phyloP scores from a whole-genome alignment of 441 rosid genomes.

The Dalechampia spathulata region DNA sequence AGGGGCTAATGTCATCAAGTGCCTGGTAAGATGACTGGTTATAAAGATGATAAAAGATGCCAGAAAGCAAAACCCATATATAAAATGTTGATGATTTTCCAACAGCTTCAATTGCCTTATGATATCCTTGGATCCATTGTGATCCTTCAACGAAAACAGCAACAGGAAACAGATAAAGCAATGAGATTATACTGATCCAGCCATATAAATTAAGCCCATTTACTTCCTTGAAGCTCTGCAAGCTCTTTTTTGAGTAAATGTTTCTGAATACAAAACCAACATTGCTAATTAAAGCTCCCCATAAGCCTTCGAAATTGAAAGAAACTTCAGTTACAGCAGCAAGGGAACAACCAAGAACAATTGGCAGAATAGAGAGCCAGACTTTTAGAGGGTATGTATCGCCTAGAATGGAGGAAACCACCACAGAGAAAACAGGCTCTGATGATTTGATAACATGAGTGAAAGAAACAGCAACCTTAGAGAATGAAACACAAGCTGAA shows the following conservation, averaged over 20 bases:
- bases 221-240: constrained; percentile 77
- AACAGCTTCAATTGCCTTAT: constrained; percentile 57
- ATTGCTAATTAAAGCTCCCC: constrained; percentile 92
- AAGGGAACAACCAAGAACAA: constrained; percentile 86
- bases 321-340: constrained; percentile 94
- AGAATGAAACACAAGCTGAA: constrained; percentile 94
- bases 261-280: constrained; percentile 83
- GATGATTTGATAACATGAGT: constrained; percentile 93
- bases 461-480: constrained; percentile 95
- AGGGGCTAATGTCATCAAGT: constrained; percentile 88
- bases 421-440: constrained; percentile 88
- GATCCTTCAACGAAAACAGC: constrained; percentile 81
- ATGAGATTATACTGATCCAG: constrained; percentile 62
- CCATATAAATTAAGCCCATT: constrained; percentile 87
- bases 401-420: constrained; percentile 80
- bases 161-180: constrained; percentile 72
- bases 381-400: constrained; percentile 72
- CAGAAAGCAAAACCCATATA: constrained; percentile 79
- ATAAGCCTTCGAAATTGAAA: constrained; percentile 69
- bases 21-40: constrained; percentile 95
- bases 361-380: constrained; percentile 89
- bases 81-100: constrained; percentile 70
- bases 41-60: constrained; percentile 80
- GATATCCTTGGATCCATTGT: constrained; percentile 82
- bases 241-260: constrained; percentile 73